Percentiles rank a stretch among this genome's conserved stretches.
Conservation (phyloP, 345 rosid genomes). For the Brassica carinata region DNA sequence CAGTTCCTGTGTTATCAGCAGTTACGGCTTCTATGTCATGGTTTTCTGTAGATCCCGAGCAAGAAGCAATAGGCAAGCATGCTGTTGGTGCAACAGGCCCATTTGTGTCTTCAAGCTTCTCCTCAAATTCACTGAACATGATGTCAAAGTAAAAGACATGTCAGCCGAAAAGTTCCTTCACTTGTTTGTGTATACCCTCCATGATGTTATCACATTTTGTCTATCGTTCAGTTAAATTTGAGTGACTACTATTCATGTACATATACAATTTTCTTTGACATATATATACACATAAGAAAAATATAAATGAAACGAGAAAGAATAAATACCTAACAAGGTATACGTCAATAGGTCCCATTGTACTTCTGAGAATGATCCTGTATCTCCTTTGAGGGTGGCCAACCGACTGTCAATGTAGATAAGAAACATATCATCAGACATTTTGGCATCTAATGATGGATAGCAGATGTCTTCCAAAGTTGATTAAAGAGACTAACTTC, state of each 20-base stretch:
- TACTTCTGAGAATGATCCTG: conserved; percentile 91
- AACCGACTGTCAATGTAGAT: conserved; percentile 55
- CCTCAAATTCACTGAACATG: conserved; percentile 78
- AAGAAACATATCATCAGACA: conserved; percentile 34
- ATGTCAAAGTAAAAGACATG: conserved; percentile 21
- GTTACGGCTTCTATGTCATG: conserved; percentile 46
- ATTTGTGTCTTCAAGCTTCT: conserved; percentile 79
- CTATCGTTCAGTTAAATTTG: not conserved
- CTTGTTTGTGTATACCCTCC: not conserved
- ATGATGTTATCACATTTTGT: not conserved
- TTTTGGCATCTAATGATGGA: conserved; percentile 30
- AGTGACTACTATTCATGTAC: not conserved
- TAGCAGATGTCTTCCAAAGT: conserved; percentile 14
- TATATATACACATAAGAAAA: not conserved
- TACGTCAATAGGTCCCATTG: conserved; percentile 97
- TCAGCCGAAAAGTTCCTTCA: not conserved
- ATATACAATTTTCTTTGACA: not conserved
- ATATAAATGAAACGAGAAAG: not conserved
- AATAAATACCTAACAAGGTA: conserved; percentile 81
- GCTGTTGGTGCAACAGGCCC: conserved; percentile 52
- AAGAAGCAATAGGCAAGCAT: conserved; percentile 56
- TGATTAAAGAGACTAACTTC: conserved; percentile 59
- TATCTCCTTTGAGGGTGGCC: conserved; percentile 86
- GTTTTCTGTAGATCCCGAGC: conserved; percentile 65
- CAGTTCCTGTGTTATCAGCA: conserved; percentile 45